These are phyloP conservation scores for Fragaria ananassa DNA, from an alignment of 306 rosid genomes.

Conservation along the genomic window DNA sequence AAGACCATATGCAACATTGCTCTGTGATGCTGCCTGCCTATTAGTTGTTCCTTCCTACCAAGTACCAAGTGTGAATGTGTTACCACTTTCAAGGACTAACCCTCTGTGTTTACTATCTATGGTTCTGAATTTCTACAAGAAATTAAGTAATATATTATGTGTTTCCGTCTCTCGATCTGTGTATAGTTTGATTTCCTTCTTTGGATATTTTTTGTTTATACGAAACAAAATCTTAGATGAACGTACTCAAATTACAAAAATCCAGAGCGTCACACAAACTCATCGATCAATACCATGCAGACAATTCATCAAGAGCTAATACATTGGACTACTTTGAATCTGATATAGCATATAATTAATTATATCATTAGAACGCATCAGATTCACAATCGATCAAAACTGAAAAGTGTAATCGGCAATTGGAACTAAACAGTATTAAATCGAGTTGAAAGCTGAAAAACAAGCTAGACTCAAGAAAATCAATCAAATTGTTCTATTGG, in stretches of 20 bases:
- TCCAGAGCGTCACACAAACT: neutral
- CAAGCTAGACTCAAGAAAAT: neutral
- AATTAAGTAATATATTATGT: neutral
- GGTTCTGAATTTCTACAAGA: constrained; percentile 8
- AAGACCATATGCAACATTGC: neutral
- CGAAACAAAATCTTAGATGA: neutral
- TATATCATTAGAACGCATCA: neutral
- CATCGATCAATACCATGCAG: neutral
- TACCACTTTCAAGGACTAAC: neutral
- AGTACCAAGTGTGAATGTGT: constrained; percentile 4
- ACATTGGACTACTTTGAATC: neutral
- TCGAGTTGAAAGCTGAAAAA: neutral
- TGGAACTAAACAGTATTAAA: neutral
- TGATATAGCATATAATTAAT: neutral
- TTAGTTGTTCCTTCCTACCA: constrained; percentile 5
- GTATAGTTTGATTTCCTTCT: neutral
- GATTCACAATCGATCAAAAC: neutral
- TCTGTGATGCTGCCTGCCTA: neutral
- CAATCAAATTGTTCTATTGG: too few species aligned
- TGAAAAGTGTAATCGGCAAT: neutral
- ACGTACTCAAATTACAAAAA: neutral
- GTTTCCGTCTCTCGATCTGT: neutral
- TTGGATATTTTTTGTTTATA: too few species aligned
- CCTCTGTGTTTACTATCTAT: constrained; percentile 1
- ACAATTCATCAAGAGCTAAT: neutral